Evolutionary conservation across 1,284 basidiomycete genomes (phyloP).

Genomic region (Apiotrichum montevideense): DNA sequence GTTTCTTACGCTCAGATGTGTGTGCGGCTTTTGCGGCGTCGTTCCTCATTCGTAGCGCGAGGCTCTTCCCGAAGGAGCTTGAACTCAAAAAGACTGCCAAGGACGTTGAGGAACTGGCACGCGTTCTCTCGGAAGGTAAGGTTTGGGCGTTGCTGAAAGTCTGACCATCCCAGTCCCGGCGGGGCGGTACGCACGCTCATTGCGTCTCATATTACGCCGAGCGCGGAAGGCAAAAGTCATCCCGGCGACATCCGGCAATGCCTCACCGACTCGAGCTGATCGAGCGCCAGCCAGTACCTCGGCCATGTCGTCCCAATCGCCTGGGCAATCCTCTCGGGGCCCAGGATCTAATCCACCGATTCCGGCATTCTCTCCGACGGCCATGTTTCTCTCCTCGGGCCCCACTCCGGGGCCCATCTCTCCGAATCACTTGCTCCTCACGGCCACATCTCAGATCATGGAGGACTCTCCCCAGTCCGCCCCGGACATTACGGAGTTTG

Average conservation of each 20-base stretch:
- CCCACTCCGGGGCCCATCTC: conserved; percentile 6
- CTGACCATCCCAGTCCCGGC: conserved; percentile 61
- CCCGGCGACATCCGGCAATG: conserved; percentile 42
- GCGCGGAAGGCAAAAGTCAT: conserved; percentile 61
- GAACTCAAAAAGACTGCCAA: conserved; percentile 66
- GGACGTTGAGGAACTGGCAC: conserved; percentile 70
- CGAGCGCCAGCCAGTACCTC: not conserved
- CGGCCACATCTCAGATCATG: conserved; percentile 28
- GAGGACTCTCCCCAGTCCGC: conserved; percentile 42
- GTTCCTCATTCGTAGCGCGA: conserved; percentile 68
- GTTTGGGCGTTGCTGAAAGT: not conserved
- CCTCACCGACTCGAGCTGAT: conserved; percentile 29
- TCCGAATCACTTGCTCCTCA: conserved; percentile 24
- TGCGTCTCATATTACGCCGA: conserved; percentile 78
- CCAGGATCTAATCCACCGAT: not conserved
- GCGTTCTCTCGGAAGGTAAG: conserved; percentile 67
- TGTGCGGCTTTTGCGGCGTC: conserved; percentile 84
- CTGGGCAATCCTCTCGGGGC: not conserved
- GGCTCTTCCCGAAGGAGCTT: conserved; percentile 79
- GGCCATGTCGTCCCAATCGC: not conserved
- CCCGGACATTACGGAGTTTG: conserved; percentile 43
- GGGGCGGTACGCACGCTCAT: conserved; percentile 77
- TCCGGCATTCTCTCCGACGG: conserved; percentile 14
- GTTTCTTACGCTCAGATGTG: conserved; percentile 60
- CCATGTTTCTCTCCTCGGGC: conserved; percentile 15